Evolutionary conservation across 768 basidiomycete species (phyloP).

Genomic region (Pleurotus sapidus): DNA sequence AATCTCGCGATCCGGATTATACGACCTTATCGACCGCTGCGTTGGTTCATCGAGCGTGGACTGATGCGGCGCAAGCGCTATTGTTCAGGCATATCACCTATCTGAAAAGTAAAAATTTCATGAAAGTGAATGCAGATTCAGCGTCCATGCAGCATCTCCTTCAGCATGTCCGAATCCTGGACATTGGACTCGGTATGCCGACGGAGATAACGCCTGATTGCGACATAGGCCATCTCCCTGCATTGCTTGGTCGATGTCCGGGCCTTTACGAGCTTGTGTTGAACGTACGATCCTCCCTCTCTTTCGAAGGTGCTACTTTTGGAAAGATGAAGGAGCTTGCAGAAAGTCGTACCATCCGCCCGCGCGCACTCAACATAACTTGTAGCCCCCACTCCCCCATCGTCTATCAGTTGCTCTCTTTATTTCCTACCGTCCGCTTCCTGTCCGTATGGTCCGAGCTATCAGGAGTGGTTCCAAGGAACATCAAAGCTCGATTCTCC

Average conservation of each 20-base stretch:
- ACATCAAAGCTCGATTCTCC: slow-evolving; percentile 10
- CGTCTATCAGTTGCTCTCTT: slow-evolving; percentile 34
- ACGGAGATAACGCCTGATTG: background rate
- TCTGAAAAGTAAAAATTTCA: slow-evolving; percentile 5
- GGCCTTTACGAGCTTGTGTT: slow-evolving; percentile 6
- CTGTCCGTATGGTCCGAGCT: slow-evolving; percentile 34
- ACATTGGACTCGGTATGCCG: background rate
- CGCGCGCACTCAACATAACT: slow-evolving; percentile 6
- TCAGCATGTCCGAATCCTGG: slow-evolving; percentile 2
- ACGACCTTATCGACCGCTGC: slow-evolving; percentile 13
- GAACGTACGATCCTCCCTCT: background rate
- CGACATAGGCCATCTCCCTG: background rate
- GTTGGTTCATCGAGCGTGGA: slow-evolving; percentile 24
- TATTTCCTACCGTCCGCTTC: slow-evolving; percentile 33
- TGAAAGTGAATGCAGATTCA: background rate
- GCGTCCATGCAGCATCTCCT: background rate
- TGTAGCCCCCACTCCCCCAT: slow-evolving; percentile 39
- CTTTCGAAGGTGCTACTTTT: background rate
- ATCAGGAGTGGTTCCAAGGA: slow-evolving; percentile 18
- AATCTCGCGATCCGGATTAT: slow-evolving; percentile 14
- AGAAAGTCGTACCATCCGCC: background rate
- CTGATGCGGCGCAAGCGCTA: slow-evolving; percentile 22
- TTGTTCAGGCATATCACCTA: slow-evolving; percentile 20
- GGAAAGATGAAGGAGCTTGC: background rate
- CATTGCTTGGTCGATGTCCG: slow-evolving; percentile 5